Evolutionary conservation across 2,329 filamentous ascomycete genomes (phyloP), one percentile per base, ranked within the genome.

Genomic region (Escovopsis sp.): DNA sequence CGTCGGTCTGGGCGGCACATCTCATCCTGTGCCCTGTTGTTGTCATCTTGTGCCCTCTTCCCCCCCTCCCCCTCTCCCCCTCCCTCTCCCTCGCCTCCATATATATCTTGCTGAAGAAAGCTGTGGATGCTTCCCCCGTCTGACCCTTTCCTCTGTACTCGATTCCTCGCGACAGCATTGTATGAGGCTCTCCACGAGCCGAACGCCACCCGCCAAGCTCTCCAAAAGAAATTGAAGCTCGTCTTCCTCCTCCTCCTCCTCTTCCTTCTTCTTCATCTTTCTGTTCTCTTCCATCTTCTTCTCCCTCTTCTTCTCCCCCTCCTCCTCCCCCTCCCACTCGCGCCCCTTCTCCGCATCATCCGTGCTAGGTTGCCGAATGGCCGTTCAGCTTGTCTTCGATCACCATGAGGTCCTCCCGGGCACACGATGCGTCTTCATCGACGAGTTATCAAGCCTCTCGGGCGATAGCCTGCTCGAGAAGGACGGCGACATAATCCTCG

Each of bases 401-500:
- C 41, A 44, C 42, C 42, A 46, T 40, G 44, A 46, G 40, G 45
- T 48, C 48, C 55, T 57, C 32, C 55, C 55, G 37, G 55, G 55
- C 53, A 57, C 55, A n/a, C 45, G 55, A 39, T 51, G 53, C 38
- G 48, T 57, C 39, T 57, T 54, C 26, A 46, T 45, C 12, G 53
- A 57, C 26, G 53, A 56, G 19, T 40, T 47, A 12, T 51, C 51
- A n/a, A 56, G 55, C 38, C 47, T 43, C 19, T 56, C 53, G 8
- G 47, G 47, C 37, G 53, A 52, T 26, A 43, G 48, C 39, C 41
- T 44, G 34, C 38, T 55, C 33, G 54, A 56, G 37, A 57, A 57
- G 36, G 53, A 57, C 36, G 55, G 55, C 44, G 66, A 75, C 44
- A 63, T 75, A 37, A 63, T 72, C 18, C 63, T 76, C 26, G 65